Base-by-base conservation (phyloP, 83 land plant genomes). In the Thuja plicata region DNA sequence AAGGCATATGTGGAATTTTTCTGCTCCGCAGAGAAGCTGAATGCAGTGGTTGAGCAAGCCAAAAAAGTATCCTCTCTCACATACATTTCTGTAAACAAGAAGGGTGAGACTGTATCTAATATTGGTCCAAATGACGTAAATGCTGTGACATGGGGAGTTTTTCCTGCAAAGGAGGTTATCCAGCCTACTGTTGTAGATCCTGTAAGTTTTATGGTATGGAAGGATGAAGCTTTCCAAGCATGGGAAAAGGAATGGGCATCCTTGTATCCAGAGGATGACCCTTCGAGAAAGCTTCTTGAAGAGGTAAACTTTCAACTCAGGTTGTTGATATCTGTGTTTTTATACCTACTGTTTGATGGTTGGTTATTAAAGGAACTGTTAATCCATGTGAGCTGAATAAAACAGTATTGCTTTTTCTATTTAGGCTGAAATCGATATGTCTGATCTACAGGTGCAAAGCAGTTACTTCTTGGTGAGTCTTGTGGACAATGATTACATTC, bases 131-230 rank as follows among this genome's bases (percentile, higher is more conserved):
- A 82, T 57, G 91, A 89, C 85, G 98, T 98, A 41, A 98, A 98
- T 92, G 99, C 99, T 8, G 97, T 98, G 70, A 98, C 99, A 52
- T 98, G 99, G 99, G 99, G 99, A 77, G 99, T 98, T 62, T 98
- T 98, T 91, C 98, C 98, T 50, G 98, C 91, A 35, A 98, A 96
- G 90, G 99, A 98, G 91, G 94, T 98, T 35, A 94, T 97, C 85
- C 99, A 98, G 90, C 99, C 99, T 1, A 97, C 98, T 46, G 95
- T 97, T 38, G 99, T 97, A 11, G 99, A 97, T 88, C 96, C 99
- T 86, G 93, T 93, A 35, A 98, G 99, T 92, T 98, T 98, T 88
- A 89, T 93, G 92, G 95, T 95, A 54, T 98, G 99, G 99, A 98
- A 98, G 90, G 99, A 98, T 88, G 99, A 98, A 91, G 99, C 99